These are phyloP conservation scores for Farysia itapuensis DNA, from an alignment of 1,284 basidiomycete species.

Conservation along the genomic window DNA sequence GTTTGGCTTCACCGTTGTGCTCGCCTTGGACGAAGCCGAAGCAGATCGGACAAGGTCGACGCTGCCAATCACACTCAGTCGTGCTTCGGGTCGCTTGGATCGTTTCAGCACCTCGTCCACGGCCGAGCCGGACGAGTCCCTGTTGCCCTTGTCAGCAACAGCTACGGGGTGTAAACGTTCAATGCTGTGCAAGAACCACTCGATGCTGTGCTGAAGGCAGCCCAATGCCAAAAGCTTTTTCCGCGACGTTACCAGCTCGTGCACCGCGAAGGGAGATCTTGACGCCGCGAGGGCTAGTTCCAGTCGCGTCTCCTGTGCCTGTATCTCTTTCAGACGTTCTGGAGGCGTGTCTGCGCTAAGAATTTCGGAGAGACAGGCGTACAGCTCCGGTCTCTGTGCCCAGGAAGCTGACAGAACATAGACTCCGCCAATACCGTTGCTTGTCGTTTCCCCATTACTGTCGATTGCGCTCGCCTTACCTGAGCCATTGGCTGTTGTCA, in stretches of 20 bases:
- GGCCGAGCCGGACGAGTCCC: slow-evolving; percentile 5
- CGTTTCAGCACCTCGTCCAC: background rate
- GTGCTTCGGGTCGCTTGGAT: slow-evolving; percentile 16
- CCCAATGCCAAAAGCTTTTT: slow-evolving; percentile 78
- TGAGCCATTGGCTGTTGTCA: background rate
- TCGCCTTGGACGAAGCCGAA: background rate
- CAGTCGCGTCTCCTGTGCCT: slow-evolving; percentile 32
- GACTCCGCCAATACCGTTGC: background rate
- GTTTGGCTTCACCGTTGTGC: background rate
- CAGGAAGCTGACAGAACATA: slow-evolving; percentile 42
- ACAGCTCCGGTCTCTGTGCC: slow-evolving; percentile 69
- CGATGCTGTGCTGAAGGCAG: slow-evolving; percentile 75
- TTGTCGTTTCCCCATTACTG: background rate
- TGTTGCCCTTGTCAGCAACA: slow-evolving; percentile 59
- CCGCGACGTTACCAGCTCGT: slow-evolving; percentile 72
- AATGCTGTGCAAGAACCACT: slow-evolving; percentile 47
- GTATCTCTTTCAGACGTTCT: slow-evolving; percentile 16
- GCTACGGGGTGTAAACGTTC: slow-evolving; percentile 33
- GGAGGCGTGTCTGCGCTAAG: slow-evolving; percentile 38
- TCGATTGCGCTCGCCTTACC: background rate
- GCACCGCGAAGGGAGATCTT: slow-evolving; percentile 17
- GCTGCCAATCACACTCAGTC: slow-evolving; percentile 22
- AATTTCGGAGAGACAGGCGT: slow-evolving; percentile 70
- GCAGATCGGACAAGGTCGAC: too few species aligned
- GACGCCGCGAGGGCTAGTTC: slow-evolving; percentile 18